Evolutionary conservation across 2,329 filamentous ascomycete genomes (phyloP).

Genomic region (Fusarium sororula): DNA sequence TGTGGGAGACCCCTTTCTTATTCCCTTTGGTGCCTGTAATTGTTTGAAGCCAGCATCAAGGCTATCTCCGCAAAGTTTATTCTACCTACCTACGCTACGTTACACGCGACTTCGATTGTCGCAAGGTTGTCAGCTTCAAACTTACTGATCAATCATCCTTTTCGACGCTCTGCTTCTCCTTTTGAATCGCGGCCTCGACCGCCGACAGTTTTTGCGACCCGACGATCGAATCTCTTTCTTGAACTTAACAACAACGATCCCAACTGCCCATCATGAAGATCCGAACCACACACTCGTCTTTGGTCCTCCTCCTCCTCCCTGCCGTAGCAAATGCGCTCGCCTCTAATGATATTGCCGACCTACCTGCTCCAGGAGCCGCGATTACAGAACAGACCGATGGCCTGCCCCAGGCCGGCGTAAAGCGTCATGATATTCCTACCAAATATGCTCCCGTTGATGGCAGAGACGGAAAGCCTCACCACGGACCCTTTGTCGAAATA

Average conservation of each 20-base stretch:
- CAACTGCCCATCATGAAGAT: constrained; percentile 64
- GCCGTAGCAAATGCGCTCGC: constrained; percentile 60
- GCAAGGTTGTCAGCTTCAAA: constrained; percentile 16
- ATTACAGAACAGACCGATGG: constrained; percentile 41
- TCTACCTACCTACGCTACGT: constrained; percentile 20
- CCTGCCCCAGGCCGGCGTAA: constrained; percentile 41
- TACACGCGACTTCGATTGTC: constrained; percentile 30
- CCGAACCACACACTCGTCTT: constrained; percentile 60
- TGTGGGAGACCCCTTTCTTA: neutral
- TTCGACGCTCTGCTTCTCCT: neutral
- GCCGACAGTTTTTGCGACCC: constrained; percentile 14
- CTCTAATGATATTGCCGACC: constrained; percentile 39
- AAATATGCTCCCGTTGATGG: constrained; percentile 92
- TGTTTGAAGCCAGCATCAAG: constrained; percentile 24
- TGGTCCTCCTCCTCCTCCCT: constrained; percentile 69
- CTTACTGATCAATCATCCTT: neutral
- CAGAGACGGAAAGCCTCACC: constrained; percentile 91
- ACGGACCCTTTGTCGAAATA: constrained; percentile 79
- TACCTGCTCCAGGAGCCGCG: constrained; percentile 35
- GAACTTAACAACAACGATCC: neutral
- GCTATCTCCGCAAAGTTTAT: constrained; percentile 25
- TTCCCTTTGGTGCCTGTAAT: neutral
- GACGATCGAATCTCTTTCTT: neutral
- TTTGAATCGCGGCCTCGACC: constrained; percentile 18
- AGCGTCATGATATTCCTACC: constrained; percentile 54